Conservation (phyloP, 148 eudicot genomes). For the Diospyros kaki region DNA sequence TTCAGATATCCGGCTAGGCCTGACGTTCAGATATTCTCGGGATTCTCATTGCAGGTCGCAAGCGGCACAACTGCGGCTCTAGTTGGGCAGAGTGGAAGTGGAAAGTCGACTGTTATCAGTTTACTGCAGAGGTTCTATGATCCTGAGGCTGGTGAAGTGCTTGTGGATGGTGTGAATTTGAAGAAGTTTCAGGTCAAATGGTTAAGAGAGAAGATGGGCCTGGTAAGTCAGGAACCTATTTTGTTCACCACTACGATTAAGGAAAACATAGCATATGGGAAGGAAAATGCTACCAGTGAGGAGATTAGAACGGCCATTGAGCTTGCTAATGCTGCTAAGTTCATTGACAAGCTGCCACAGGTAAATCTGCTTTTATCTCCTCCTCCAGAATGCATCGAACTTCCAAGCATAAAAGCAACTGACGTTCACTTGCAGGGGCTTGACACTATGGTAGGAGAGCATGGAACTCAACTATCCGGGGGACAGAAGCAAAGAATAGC, state of each 20-base stretch:
- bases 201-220: slow-evolving; percentile 72
- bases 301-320: slow-evolving; percentile 65
- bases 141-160: slow-evolving; percentile 67
- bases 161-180: slow-evolving; percentile 65
- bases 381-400: no score
- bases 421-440: slow-evolving; percentile 41
- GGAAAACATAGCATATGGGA: slow-evolving; percentile 72
- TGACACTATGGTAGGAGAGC: slow-evolving; percentile 84
- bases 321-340: slow-evolving; percentile 80
- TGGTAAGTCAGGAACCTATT: slow-evolving; percentile 85
- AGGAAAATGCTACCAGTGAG: slow-evolving; percentile 49
- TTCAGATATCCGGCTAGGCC: slow-evolving; percentile 85
- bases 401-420: no score
- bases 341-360: slow-evolving; percentile 71
- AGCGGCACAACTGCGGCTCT: slow-evolving; percentile 65
- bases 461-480: slow-evolving; percentile 84
- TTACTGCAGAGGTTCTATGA: slow-evolving; percentile 81
- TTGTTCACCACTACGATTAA: slow-evolving; percentile 53
- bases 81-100: slow-evolving; percentile 94
- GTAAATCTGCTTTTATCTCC: slow-evolving; percentile 17
- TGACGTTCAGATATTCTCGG: slow-evolving; percentile 64
- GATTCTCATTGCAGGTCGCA: slow-evolving; percentile 52
- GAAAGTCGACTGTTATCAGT: slow-evolving; percentile 78
- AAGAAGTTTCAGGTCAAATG: slow-evolving; percentile 51
- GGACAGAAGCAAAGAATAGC: slow-evolving; percentile 95